Base-by-base conservation (phyloP, 768 basidiomycete species). In the Panaeolus cyanescens region DNA sequence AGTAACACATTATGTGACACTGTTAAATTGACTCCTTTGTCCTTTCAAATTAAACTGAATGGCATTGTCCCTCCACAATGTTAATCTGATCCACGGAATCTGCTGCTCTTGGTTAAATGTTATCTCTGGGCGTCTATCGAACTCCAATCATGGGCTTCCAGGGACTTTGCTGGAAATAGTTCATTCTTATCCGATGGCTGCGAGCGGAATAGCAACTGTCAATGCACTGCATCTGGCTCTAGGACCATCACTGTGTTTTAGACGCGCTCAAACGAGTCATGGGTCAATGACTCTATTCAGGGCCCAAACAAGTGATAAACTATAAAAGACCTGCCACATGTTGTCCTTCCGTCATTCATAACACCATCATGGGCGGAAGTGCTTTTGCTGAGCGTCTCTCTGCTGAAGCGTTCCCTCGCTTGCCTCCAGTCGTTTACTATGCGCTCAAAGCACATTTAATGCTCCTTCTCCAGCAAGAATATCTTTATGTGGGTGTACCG, bases 321-420 rank as follows among this genome's bases (percentile, higher is more conserved):
- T 50, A 50, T 50, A 50, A 50, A 50, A 50, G 15, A 15, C 8
- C 12, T 28, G 12, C 45, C 15, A 25, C n/a, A 13, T 28, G 25
- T 3, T 20, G 28, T 54, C 13, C 6, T 30, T 39, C 37, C 32
- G 4, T 17, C 33, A 42, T 32, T 34, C 45, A 20, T 37, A 34
- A 30, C 30, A 37, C 54, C 31, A 54, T 50, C 30, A 91, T 91
- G 90, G 90, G 90, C 9, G 90, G 90, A 15, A 87, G 80, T 69
- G 89, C 89, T 4, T 91, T 92, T 74, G 72, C 75, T 50, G 72
- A 80, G 34, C 59, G 66, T 15, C 72, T 87, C 2, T 72, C 77
- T 8, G 58, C 78, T 9, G 75, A 70, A 10, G 74, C 83, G 0
- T 85, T 90, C 64, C 90, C 89, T 39, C 83, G 90, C 4, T 79